phyloP scores from a whole-genome alignment of 176 grass and related monocot species.

The Rhipidocladum racemiflorum region DNA sequence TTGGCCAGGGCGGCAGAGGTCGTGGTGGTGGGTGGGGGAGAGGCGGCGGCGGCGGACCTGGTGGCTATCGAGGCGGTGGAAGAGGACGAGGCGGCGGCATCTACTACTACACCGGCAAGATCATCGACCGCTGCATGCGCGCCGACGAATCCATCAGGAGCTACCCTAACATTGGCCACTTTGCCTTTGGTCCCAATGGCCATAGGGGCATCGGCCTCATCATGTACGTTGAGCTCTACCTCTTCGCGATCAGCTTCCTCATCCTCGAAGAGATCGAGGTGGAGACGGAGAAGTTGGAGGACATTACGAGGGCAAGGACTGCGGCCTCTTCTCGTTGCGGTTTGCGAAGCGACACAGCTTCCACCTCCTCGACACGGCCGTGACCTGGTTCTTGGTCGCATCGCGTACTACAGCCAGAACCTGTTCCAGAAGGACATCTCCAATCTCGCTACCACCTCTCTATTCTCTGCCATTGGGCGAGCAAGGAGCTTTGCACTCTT shows the following conservation, averaged over 20 bases:
- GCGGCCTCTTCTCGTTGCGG: too few species aligned
- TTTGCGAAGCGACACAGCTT: too few species aligned
- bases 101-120: slow-evolving; percentile 64
- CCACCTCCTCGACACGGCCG: too few species aligned
- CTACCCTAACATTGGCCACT: slow-evolving; percentile 57
- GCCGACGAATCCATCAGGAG: slow-evolving; percentile 14
- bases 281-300: too few species aligned
- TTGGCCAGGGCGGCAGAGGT: slow-evolving; percentile 34
- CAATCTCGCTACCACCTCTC: too few species aligned
- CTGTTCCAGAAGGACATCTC: too few species aligned
- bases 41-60: slow-evolving; percentile 9
- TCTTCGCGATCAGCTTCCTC: slow-evolving; percentile 47
- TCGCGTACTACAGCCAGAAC: too few species aligned
- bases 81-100: slow-evolving; percentile 44
- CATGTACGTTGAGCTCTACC: slow-evolving; percentile 59
- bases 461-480: too few species aligned
- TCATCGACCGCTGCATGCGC: slow-evolving; percentile 57
- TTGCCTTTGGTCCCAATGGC: slow-evolving; percentile 46
- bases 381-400: too few species aligned
- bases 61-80: slow-evolving; percentile 41
- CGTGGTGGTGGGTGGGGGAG: slow-evolving; percentile 22
- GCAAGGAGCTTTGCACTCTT: too few species aligned
- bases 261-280: too few species aligned
- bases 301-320: too few species aligned
- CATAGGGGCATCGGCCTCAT: slow-evolving; percentile 37